Conservation (phyloP, 768 basidiomycete species). For the Russula ochroleuca region DNA sequence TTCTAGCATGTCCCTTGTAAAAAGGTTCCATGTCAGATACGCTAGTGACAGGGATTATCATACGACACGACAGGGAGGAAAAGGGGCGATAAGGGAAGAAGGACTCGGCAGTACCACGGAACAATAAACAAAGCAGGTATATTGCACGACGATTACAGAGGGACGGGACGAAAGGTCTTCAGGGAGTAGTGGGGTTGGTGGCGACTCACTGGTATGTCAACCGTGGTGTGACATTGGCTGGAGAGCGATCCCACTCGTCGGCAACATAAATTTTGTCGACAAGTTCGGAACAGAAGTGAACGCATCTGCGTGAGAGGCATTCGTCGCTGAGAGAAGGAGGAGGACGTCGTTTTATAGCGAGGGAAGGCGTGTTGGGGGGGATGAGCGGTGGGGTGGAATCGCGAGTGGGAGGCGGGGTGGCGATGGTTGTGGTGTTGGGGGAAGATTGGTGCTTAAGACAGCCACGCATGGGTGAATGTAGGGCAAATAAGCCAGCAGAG, state of each 20-base stretch:
- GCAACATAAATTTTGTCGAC: slow-evolving; percentile 59
- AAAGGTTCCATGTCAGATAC: slow-evolving; percentile 1
- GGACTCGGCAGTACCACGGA: background rate
- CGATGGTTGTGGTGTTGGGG: slow-evolving; percentile 12
- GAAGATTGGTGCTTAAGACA: slow-evolving; percentile 25
- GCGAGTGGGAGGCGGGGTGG: slow-evolving; percentile 24
- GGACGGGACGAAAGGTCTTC: background rate
- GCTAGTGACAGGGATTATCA: background rate
- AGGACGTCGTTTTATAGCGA: slow-evolving; percentile 1
- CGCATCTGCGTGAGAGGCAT: slow-evolving; percentile 45
- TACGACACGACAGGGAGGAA: slow-evolving; percentile 2
- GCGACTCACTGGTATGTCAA: slow-evolving; percentile 63
- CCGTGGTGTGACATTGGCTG: slow-evolving; percentile 56
- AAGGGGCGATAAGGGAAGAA: background rate
- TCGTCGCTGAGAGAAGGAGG: slow-evolving; percentile 9
- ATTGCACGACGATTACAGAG: background rate
- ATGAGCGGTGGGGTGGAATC: slow-evolving; percentile 20
- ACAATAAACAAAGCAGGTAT: background rate
- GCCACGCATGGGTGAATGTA: slow-evolving; percentile 19
- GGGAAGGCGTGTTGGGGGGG: slow-evolving; percentile 15
- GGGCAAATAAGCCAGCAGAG: background rate
- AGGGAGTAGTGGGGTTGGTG: background rate
- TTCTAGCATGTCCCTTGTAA: slow-evolving; percentile 27
- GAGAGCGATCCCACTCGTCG: slow-evolving; percentile 79
- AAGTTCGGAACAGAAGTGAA: slow-evolving; percentile 54